These are phyloP conservation scores for Camelina sativa DNA, from an alignment of 345 rosid genomes.

Conservation along the genomic window DNA sequence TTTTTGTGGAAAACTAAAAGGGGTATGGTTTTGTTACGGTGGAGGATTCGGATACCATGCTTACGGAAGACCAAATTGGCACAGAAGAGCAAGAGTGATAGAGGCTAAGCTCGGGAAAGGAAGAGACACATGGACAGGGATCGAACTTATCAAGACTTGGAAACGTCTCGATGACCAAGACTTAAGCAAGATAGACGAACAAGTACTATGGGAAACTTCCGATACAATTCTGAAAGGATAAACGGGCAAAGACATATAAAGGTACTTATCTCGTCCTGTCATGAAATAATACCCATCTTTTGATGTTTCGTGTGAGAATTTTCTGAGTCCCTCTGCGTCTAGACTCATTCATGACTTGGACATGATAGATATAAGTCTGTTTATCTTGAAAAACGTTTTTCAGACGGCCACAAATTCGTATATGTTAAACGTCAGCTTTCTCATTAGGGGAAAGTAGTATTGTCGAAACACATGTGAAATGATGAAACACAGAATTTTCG, in stretches of 20 bases:
- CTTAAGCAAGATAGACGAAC: constrained; percentile 75
- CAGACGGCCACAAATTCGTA: constrained; percentile 23
- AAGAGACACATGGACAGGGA: constrained; percentile 65
- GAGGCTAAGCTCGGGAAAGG: constrained; percentile 66
- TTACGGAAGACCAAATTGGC: constrained; percentile 76
- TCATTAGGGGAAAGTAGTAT: constrained; percentile 1
- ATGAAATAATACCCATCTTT: background rate
- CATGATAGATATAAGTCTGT: constrained; percentile 3
- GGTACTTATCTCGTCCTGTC: constrained; percentile 26
- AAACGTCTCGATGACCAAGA: constrained; percentile 76
- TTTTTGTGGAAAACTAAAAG: constrained; percentile 77
- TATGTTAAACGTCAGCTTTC: background rate
- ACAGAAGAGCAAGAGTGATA: constrained; percentile 75
- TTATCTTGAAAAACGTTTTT: constrained; percentile 36
- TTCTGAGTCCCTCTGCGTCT: background rate
- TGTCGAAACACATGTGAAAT: constrained; percentile 31
- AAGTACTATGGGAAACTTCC: constrained; percentile 65
- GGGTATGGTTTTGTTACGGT: constrained; percentile 91
- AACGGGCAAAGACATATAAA: background rate
- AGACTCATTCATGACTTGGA: constrained; percentile 2
- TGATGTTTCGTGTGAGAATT: constrained; percentile 27
- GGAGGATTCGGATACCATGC: constrained; percentile 97
- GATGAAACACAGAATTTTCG: constrained; percentile 28
- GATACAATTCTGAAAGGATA: constrained; percentile 22
- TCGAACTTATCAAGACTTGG: constrained; percentile 72